A percentile compares a stretch with the other conserved stretches of the same genome.
phyloP scores from a whole-genome alignment of 495 filamentous ascomycete species.

The Xylaria venustula region DNA sequence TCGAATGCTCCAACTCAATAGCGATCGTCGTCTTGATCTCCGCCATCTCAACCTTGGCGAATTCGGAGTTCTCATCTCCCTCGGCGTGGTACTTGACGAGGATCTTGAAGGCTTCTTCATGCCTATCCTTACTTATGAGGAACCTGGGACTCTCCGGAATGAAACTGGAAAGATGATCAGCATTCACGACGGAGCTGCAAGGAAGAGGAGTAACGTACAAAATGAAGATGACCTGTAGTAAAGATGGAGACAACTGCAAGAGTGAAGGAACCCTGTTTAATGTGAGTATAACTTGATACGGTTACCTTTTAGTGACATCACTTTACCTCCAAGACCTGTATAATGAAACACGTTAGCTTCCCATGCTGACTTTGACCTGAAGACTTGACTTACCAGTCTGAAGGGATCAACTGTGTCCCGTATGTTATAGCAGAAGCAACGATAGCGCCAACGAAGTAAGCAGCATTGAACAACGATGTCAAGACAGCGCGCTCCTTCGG shows the following conservation, averaged over 20 bases:
- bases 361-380: neutral
- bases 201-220: conserved; percentile 26
- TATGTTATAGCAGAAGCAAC: conserved; percentile 57
- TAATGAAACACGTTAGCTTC: neutral
- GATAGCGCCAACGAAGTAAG: conserved; percentile 63
- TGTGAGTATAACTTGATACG: conserved; percentile 11
- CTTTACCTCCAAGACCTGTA: conserved; percentile 51
- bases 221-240: conserved; percentile 57
- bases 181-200: neutral
- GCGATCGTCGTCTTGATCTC: conserved; percentile 60
- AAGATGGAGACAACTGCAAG: conserved; percentile 52
- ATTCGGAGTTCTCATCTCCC: conserved; percentile 51
- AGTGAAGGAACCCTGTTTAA: conserved; percentile 53
- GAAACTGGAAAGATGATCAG: conserved; percentile 32
- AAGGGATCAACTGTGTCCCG: conserved; percentile 55
- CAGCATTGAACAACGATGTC: conserved; percentile 66
- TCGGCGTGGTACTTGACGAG: conserved; percentile 63
- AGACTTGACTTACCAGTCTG: conserved; percentile 46
- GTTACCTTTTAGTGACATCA: neutral
- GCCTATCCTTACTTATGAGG: conserved; percentile 57
- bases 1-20: conserved; percentile 53
- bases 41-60: conserved; percentile 60
- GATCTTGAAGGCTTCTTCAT: conserved; percentile 56
- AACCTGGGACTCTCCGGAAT: conserved; percentile 62
- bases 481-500: conserved; percentile 65